These are phyloP conservation scores for Pseudevernia furfuracea DNA, from an alignment of 495 filamentous ascomycete genomes.

Conservation along the genomic window DNA sequence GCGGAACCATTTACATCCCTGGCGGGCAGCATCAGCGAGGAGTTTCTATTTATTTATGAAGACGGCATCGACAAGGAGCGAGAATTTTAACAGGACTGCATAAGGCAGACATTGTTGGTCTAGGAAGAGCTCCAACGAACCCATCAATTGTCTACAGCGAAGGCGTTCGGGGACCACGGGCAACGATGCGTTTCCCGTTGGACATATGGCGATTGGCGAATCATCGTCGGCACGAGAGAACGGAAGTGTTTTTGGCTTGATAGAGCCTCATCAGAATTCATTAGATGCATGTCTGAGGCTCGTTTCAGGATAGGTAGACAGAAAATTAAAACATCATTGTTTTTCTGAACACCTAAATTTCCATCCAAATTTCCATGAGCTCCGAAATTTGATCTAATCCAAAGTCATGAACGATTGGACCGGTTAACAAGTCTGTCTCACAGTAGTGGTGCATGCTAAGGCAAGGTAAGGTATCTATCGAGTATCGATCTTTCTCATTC, in stretches of 20 bases:
- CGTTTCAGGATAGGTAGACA: conserved; percentile 1
- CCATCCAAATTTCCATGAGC: neutral
- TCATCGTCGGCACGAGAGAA: neutral
- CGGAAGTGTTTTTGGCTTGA: neutral
- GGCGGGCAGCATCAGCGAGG: conserved; percentile 16
- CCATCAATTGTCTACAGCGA: conserved; percentile 21
- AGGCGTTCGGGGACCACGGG: conserved; percentile 16
- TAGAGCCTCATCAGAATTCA: neutral
- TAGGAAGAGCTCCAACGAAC: conserved; percentile 25
- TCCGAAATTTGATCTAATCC: neutral
- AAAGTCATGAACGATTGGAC: neutral
- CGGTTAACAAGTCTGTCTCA: neutral
- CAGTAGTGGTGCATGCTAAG: neutral
- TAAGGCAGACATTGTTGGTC: conserved; percentile 21
- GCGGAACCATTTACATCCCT: conserved; percentile 3
- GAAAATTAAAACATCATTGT: neutral
- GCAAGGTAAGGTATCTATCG: too few species aligned
- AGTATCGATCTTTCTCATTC: too few species aligned
- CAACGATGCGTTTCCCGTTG: conserved; percentile 7
- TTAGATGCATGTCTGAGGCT: conserved; percentile 1
- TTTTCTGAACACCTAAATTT: neutral
- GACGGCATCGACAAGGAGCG: conserved; percentile 15
- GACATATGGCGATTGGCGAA: conserved; percentile 7
- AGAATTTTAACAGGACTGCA: conserved; percentile 8
- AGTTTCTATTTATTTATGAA: conserved; percentile 15